These are phyloP conservation scores for Wickerhamiella cacticola DNA, from an alignment of 805 yeast genomes.

Conservation along the genomic window DNA sequence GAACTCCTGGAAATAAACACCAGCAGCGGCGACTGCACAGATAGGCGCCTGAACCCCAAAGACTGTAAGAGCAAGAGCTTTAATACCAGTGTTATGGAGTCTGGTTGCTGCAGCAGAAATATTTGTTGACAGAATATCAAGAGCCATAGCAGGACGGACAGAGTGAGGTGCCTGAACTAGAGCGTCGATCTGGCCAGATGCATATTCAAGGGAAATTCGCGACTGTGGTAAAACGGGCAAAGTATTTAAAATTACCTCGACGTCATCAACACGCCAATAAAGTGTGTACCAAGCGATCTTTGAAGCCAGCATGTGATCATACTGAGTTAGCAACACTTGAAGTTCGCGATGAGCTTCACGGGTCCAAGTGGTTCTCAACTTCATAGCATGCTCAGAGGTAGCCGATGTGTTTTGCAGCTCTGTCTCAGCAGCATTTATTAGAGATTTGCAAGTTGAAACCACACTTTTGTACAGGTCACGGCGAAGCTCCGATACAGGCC, in stretches of 20 bases:
- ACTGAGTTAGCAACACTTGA: conserved; percentile 25
- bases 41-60: conserved; percentile 30
- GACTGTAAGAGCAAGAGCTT: conserved; percentile 23
- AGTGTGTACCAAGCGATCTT: conserved; percentile 31
- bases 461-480: conserved; percentile 21
- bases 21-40: conserved; percentile 25
- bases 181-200: conserved; percentile 26
- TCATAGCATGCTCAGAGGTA: conserved; percentile 16
- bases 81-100: conserved; percentile 26
- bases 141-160: conserved; percentile 9
- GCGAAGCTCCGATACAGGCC: conserved; percentile 15
- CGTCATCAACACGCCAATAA: conserved; percentile 30
- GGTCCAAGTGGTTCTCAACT: conserved; percentile 27
- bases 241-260: conserved; percentile 22
- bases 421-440: conserved; percentile 18
- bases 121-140: conserved; percentile 5
- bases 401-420: conserved; percentile 12
- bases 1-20: conserved; percentile 25
- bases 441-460: conserved; percentile 24
- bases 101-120: conserved; percentile 13
- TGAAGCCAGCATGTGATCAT: conserved; percentile 18
- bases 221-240: conserved; percentile 25
- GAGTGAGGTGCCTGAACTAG: conserved; percentile 8
- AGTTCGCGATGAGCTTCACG: conserved; percentile 31
- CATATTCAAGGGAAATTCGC: conserved; percentile 23